Evolutionary conservation across 202 grass and related monocot species (phyloP), one percentile per base, ranked within the genome.

Genomic region (Eragrostis tef): DNA sequence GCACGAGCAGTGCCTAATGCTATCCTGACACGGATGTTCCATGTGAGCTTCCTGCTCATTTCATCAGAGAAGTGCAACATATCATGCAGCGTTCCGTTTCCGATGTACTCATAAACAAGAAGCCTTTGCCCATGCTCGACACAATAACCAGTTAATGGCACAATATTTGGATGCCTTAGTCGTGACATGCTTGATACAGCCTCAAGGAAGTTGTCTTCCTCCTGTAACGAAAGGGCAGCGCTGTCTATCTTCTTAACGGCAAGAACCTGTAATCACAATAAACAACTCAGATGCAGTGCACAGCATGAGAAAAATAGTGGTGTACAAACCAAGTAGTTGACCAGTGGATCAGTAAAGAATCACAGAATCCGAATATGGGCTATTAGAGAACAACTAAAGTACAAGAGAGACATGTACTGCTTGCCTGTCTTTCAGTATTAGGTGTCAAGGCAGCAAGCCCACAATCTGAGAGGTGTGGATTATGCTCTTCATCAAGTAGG

Each of bases 211-310:
- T 83, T 94, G 48, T 99, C 90, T 64, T 99, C 93, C 52, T 99
- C 96, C 67, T 99, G 92, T 81, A 99, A 82, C 17, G 93, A 99
- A 70, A 96, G 81, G 11, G 89, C 68, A 0, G 89, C 90, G 60
- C 96, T 96, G 66, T 99, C 96, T 25, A 99, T 93, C 83, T 99
- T 99, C 65, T 99, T 99, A 46, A 92, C 87, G 15, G 89, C 90
- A 67, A 99, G 84, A 57, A 93, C 87, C 96, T 99, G 85, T 2
- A 53, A 12, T 13, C 14, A 50, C 2, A 46, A 46, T 39, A n/a
- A n/a, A n/a, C n/a, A n/a, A n/a, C n/a, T n/a, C n/a, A n/a, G n/a
- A n/a, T n/a, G n/a, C n/a, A n/a, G n/a, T n/a, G n/a, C n/a, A n/a
- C n/a, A n/a, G n/a, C n/a, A n/a, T n/a, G n/a, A n/a, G n/a, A n/a